Percentiles rank a stretch among this genome's conserved stretches.
These are phyloP conservation scores for Dactylellina sp. DNA, from an alignment of 2,329 filamentous ascomycete genomes.

Conservation along the genomic window DNA sequence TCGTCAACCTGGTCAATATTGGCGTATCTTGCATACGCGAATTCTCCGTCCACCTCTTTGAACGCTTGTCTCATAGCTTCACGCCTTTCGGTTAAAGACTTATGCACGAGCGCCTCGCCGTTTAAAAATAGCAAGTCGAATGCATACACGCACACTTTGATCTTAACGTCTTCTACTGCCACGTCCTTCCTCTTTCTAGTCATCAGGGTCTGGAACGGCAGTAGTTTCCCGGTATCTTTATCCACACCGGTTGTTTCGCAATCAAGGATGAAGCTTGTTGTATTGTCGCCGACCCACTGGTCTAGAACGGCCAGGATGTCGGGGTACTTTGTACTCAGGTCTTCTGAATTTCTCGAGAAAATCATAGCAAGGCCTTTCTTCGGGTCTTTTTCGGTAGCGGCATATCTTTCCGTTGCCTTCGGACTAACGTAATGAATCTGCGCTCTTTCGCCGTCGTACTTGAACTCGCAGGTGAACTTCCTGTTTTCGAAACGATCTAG, in stretches of 20 bases:
- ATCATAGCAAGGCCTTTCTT: slow-evolving; percentile 86
- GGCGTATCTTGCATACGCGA: slow-evolving; percentile 87
- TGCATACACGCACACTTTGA: slow-evolving; percentile 96
- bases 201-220: slow-evolving; percentile 98
- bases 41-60: slow-evolving; percentile 83
- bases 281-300: slow-evolving; percentile 88
- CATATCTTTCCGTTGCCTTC: slow-evolving; percentile 77
- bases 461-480: slow-evolving; percentile 97
- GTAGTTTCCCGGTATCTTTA: slow-evolving; percentile 89
- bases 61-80: slow-evolving; percentile 80
- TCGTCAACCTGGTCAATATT: slow-evolving; percentile 90
- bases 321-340: slow-evolving; percentile 96
- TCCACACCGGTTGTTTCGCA: slow-evolving; percentile 99
- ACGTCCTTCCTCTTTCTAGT: slow-evolving; percentile 98
- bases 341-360: slow-evolving; percentile 97
- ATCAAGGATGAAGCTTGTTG: slow-evolving; percentile 96
- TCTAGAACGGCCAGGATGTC: slow-evolving; percentile 90
- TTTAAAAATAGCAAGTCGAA: slow-evolving; percentile 96
- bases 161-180: slow-evolving; percentile 91
- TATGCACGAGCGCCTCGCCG: slow-evolving; percentile 86
- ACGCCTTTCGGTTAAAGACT: slow-evolving; percentile 84
- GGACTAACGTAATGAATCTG: slow-evolving; percentile 97
- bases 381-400: slow-evolving; percentile 71
- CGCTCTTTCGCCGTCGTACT: slow-evolving; percentile 97
- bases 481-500: slow-evolving; percentile 95